Evolutionary conservation across 179 eudicot species (phyloP), one percentile per base, ranked within the genome.

Genomic region (Nepenthes alata): DNA sequence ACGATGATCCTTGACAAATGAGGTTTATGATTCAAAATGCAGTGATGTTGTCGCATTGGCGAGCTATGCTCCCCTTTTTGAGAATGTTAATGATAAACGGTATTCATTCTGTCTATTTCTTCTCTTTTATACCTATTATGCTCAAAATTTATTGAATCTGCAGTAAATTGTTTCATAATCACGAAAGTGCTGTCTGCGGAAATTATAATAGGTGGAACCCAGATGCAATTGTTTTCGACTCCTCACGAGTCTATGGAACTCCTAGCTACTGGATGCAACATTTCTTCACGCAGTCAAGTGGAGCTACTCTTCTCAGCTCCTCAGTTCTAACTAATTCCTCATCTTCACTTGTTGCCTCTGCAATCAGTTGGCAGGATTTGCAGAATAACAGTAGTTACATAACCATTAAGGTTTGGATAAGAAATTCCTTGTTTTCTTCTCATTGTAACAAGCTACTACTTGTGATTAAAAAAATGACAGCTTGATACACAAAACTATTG

Each of bases 191-290:
- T 25, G n/a, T n/a, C 25, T 6, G 9, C 1, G 6, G 36, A 39
- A 59, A 37, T 3, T 36, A 16, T 11, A 61, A 51, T 48, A 53
- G 0, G 78, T 88, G 94, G 97, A 86, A 70, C 58, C 91, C 97
- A 5, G 96, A 91, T 84, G 96, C 97, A 49, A 91, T 91, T 67
- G 96, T 91, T 48, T 91, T 79, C 65, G 69, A 88, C 70, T 74
- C 97, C 50, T 81, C 83, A 47, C 87, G 71, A 47, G 69, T 54
- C 6, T 91, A 88, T 65, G 97, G 97, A 72, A 91, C 91, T 45
- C 97, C 97, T 36, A 91, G 97, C 79, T 91, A 84, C 66, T 91
- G 95, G 95, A 84, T 88, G 95, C 97, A 91, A 61, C 86, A 72
- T 39, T 85, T 80, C 59, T 91, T 91, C 69, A 73, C 65, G 25